Percentiles rank a stretch among this genome's conserved stretches.
These are phyloP conservation scores for Suillus sp. DNA, from an alignment of 768 basidiomycete genomes.

Conservation along the genomic window DNA sequence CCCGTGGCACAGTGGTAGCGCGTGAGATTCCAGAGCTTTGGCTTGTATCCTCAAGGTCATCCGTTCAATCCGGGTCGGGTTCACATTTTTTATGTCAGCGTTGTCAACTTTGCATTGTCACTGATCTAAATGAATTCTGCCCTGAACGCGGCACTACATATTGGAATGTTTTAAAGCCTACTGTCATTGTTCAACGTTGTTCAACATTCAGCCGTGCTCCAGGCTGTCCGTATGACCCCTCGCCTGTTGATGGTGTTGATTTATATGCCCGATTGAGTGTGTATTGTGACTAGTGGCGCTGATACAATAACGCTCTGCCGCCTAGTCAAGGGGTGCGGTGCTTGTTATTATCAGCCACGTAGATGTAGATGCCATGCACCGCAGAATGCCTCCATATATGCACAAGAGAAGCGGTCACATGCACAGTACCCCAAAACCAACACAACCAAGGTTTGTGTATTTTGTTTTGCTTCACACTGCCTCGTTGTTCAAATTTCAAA, in stretches of 20 bases:
- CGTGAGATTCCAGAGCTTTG: slow-evolving; percentile 40
- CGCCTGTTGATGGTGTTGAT: not conserved
- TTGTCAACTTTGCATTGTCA: not conserved
- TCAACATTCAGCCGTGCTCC: not conserved
- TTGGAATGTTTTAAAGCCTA: not conserved
- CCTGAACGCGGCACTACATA: not conserved
- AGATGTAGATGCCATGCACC: not conserved
- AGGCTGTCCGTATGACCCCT: not conserved
- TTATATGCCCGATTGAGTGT: too few species aligned
- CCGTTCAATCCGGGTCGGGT: slow-evolving; percentile 50
- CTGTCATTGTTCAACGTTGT: not conserved
- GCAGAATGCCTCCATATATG: not conserved
- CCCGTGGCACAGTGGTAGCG: slow-evolving; percentile 44
- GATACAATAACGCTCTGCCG: not conserved
- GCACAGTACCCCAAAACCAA: not conserved
- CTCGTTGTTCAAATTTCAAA: not conserved
- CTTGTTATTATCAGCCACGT: not conserved
- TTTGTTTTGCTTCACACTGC: not conserved
- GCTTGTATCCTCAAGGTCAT: slow-evolving; percentile 43
- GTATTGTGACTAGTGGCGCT: too few species aligned
- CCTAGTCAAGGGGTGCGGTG: not conserved
- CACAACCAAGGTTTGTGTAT: not conserved
- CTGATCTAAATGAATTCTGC: not conserved
- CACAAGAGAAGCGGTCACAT: not conserved
- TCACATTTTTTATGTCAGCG: slow-evolving; percentile 27